Percentiles rank a stretch among this genome's conserved stretches.
These are phyloP conservation scores for Plasmodium vivax DNA, from an alignment of 169 alveolate species.

Conservation along the genomic window DNA sequence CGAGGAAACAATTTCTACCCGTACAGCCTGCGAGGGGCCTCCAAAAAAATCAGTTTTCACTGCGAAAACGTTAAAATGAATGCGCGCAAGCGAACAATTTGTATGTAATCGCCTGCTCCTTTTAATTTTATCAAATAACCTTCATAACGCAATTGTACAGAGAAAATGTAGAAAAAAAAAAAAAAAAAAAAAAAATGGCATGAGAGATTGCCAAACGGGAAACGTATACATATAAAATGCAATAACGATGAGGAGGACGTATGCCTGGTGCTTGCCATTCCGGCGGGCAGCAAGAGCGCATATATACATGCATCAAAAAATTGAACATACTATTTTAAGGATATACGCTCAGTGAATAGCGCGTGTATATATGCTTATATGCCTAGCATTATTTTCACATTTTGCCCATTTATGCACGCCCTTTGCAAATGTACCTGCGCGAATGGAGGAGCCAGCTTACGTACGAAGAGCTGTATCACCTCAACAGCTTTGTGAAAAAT, in stretches of 20 bases:
- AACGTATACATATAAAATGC: background rate
- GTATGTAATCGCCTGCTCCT: background rate
- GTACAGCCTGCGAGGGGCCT: background rate
- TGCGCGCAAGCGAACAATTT: background rate
- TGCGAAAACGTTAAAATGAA: background rate
- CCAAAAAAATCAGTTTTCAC: background rate
- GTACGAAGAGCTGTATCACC: background rate
- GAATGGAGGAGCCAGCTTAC: background rate
- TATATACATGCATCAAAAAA: background rate
- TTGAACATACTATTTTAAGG: background rate
- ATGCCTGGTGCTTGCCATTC: background rate
- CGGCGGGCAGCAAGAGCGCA: background rate
- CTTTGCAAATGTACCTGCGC: background rate
- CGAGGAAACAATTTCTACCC: background rate
- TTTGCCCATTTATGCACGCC: background rate
- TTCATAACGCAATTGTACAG: background rate
- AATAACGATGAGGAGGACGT: background rate
- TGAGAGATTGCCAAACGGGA: background rate
- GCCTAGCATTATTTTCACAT: background rate
- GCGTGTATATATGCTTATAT: background rate
- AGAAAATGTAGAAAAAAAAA: background rate
- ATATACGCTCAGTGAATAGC: background rate
- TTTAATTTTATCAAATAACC: background rate
- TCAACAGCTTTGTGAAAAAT: background rate
- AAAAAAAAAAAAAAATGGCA: conserved; percentile 1